Evolutionary conservation across 1,284 basidiomycete species (phyloP).

Genomic region (Rhodotorula mucilaginosa): DNA sequence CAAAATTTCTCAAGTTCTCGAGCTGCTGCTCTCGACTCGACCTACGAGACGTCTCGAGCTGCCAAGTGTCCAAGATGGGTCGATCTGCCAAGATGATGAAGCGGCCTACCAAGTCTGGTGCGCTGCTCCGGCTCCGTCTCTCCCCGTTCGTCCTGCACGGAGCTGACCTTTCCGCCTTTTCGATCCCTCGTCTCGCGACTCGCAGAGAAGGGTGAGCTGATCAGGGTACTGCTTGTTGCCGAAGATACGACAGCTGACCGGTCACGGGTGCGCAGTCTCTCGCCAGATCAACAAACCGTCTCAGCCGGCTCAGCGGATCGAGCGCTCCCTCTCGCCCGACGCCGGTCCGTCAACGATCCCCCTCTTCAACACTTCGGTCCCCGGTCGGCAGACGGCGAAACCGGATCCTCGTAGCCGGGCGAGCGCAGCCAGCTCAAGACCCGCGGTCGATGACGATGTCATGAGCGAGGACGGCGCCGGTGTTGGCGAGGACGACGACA

Average conservation of each 20-base stretch:
- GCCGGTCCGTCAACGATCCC: slow-evolving; percentile 18
- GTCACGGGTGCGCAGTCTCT: neutral
- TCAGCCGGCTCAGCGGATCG: neutral
- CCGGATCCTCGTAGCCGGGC: slow-evolving; percentile 8
- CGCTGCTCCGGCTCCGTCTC: neutral
- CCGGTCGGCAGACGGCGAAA: neutral
- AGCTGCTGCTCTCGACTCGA: too few relatives aligned
- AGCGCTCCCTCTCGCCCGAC: slow-evolving; percentile 25
- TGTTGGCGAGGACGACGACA: neutral
- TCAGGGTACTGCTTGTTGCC: too few relatives aligned
- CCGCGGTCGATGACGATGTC: neutral
- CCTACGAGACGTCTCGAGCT: neutral
- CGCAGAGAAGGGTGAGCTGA: neutral
- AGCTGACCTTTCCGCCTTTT: neutral
- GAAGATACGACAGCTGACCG: too few relatives aligned
- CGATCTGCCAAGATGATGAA: slow-evolving; percentile 32
- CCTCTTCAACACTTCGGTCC: slow-evolving; percentile 33
- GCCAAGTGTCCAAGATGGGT: slow-evolving; percentile 17
- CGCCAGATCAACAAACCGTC: slow-evolving; percentile 21
- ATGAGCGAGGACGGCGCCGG: neutral
- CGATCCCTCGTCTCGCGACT: neutral
- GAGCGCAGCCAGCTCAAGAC: neutral
- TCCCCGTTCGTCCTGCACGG: too few relatives aligned
- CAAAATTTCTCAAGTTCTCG: neutral
- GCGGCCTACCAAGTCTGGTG: slow-evolving; percentile 21